Evolutionary conservation across 2,329 filamentous ascomycete species (phyloP).

Genomic region (Pyrenophora tritici-repentis): DNA sequence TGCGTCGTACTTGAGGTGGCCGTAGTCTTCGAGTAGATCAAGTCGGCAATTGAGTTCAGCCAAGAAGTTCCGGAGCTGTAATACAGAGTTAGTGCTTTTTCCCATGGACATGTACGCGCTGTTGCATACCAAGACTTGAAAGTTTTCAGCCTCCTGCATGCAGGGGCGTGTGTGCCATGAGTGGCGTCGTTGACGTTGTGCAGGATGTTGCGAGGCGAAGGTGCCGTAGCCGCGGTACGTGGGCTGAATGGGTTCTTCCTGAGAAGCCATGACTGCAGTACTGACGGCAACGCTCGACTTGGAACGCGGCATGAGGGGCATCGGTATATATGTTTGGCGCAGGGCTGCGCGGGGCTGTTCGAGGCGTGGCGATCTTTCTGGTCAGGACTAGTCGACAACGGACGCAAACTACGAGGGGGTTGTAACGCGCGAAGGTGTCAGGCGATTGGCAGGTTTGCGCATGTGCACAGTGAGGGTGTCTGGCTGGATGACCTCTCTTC

Average conservation of each 20-base stretch:
- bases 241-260: slow-evolving; percentile 51
- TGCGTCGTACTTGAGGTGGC: slow-evolving; percentile 80
- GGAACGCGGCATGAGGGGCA: slow-evolving; percentile 32
- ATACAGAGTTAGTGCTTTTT: slow-evolving; percentile 21
- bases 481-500: slow-evolving; percentile 22
- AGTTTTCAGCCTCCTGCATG: slow-evolving; percentile 54
- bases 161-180: slow-evolving; percentile 54
- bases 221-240: slow-evolving; percentile 45
- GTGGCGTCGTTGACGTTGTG: slow-evolving; percentile 50
- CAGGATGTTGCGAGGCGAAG: slow-evolving; percentile 23
- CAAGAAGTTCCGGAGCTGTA: slow-evolving; percentile 76
- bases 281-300: slow-evolving; percentile 30
- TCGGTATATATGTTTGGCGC: slow-evolving; percentile 24
- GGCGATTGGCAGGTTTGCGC: slow-evolving; percentile 25
- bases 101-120: not conserved
- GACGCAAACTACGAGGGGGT: slow-evolving; percentile 19
- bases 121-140: slow-evolving; percentile 49
- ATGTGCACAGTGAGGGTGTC: slow-evolving; percentile 26
- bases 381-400: slow-evolving; percentile 10
- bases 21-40: slow-evolving; percentile 86
- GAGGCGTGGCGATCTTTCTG: slow-evolving; percentile 27
- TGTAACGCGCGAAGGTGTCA: slow-evolving; percentile 10
- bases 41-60: slow-evolving; percentile 84
- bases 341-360: slow-evolving; percentile 23
- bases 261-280: slow-evolving; percentile 43